Conservation (phyloP, 495 filamentous ascomycete species). For the Pseudevernia furfuracea region DNA sequence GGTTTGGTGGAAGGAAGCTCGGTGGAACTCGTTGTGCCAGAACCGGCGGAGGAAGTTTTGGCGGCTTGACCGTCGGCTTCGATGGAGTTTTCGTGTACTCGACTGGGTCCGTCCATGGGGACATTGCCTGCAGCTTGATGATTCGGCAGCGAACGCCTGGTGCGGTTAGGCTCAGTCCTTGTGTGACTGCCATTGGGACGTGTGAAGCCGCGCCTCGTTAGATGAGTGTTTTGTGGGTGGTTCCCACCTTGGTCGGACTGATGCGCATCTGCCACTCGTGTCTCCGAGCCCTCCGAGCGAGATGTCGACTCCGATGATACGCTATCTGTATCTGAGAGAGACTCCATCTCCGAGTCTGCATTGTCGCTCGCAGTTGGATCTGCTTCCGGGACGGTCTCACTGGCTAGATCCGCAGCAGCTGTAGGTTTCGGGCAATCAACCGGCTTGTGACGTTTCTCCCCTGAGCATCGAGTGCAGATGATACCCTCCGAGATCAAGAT, state of each 20-base stretch:
- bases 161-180: neutral
- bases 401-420: neutral
- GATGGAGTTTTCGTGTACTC: neutral
- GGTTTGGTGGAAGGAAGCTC: neutral
- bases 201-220: neutral
- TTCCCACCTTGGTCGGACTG: neutral
- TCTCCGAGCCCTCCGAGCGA: neutral
- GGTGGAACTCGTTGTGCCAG: neutral
- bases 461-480: neutral
- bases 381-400: neutral
- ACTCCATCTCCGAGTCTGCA: neutral
- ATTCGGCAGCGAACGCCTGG: neutral
- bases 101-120: neutral
- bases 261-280: neutral
- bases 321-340: neutral
- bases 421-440: neutral
- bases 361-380: neutral
- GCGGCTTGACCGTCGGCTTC: neutral
- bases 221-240: neutral
- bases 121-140: neutral
- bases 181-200: neutral
- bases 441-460: neutral
- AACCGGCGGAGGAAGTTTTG: neutral
- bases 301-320: neutral
- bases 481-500: slow-evolving; percentile 2